Conservation (phyloP, 169 alveolate species). For the Cryptosporidium baileyi region DNA sequence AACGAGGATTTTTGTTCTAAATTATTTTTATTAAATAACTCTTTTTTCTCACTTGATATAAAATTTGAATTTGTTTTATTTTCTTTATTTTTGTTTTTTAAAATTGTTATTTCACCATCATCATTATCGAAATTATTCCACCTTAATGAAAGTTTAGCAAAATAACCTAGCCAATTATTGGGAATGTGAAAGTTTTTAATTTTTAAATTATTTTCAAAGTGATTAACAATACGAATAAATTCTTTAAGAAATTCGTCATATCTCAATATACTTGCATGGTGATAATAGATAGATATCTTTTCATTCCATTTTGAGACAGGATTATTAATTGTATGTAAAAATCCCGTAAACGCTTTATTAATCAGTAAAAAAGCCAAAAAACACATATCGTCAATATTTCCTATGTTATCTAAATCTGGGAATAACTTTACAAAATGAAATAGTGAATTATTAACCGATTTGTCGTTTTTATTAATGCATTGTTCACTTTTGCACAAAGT, state of each 20-base stretch:
- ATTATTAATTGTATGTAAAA: conserved; percentile 26
- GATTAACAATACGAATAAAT: not conserved
- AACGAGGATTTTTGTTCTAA: conserved; percentile 1
- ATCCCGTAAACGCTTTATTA: conserved; percentile 40
- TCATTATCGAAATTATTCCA: conserved; percentile 47
- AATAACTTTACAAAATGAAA: conserved; percentile 56
- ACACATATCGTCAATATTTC: conserved; percentile 65
- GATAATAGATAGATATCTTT: conserved; percentile 29
- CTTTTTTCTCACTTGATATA: not conserved
- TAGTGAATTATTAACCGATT: not conserved
- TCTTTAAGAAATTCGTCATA: conserved; percentile 20
- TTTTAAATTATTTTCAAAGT: conserved; percentile 20
- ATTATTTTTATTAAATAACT: not conserved
- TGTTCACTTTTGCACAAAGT: too few relatives aligned
- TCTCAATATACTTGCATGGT: conserved; percentile 61
- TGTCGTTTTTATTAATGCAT: not conserved
- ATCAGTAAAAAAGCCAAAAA: conserved; percentile 45
- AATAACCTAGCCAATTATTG: conserved; percentile 39
- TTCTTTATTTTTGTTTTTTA: not conserved
- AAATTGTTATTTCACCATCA: not conserved
- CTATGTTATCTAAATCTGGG: conserved; percentile 39
- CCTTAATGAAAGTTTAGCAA: conserved; percentile 60
- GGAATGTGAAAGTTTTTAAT: conserved; percentile 53
- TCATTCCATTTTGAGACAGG: conserved; percentile 53
- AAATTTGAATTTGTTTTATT: not conserved